phyloP scores from a whole-genome alignment of 306 rosid genomes.

The Erythrophleum fordii region DNA sequence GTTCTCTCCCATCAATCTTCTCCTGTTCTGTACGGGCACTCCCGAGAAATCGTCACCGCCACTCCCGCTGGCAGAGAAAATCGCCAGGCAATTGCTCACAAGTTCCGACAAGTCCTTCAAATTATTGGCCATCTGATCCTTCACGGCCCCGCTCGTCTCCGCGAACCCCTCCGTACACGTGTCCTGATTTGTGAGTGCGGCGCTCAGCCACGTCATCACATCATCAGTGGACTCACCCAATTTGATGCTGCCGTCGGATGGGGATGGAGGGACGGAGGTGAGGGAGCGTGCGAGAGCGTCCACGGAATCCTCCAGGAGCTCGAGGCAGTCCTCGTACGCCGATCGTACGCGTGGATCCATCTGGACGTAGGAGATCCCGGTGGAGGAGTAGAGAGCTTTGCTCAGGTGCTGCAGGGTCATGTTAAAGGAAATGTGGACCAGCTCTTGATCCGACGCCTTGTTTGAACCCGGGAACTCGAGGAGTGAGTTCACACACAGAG shows the following conservation, averaged over 20 bases:
- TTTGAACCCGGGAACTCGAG: conserved; percentile 78
- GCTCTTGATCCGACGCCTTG: conserved; percentile 66
- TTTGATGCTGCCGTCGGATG: not conserved
- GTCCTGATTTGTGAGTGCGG: conserved; percentile 85
- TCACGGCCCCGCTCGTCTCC: conserved; percentile 51
- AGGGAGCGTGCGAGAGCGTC: conserved; percentile 62
- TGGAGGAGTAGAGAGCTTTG: conserved; percentile 60
- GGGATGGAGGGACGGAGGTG: conserved; percentile 35
- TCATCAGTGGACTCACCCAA: conserved; percentile 46
- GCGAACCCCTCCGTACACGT: conserved; percentile 78
- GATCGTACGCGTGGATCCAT: conserved; percentile 46
- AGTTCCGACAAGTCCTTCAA: conserved; percentile 74
- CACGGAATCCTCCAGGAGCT: conserved; percentile 68
- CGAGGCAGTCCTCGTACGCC: conserved; percentile 81
- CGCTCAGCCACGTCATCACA: conserved; percentile 87
- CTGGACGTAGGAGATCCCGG: conserved; percentile 46
- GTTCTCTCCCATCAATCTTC: conserved; percentile 52
- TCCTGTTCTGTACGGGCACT: conserved; percentile 72
- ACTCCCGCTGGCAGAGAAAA: conserved; percentile 49
- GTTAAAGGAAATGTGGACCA: conserved; percentile 85
- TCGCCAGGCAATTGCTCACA: conserved; percentile 80
- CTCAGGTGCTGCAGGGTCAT: conserved; percentile 74
- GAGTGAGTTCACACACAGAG: conserved; percentile 76
- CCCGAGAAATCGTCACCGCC: conserved; percentile 61
- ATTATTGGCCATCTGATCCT: conserved; percentile 50